Evolutionary conservation across 176 grass and related monocot species (phyloP), one percentile per base, ranked within the genome.

Genomic region (Rhynchospora breviuscula): DNA sequence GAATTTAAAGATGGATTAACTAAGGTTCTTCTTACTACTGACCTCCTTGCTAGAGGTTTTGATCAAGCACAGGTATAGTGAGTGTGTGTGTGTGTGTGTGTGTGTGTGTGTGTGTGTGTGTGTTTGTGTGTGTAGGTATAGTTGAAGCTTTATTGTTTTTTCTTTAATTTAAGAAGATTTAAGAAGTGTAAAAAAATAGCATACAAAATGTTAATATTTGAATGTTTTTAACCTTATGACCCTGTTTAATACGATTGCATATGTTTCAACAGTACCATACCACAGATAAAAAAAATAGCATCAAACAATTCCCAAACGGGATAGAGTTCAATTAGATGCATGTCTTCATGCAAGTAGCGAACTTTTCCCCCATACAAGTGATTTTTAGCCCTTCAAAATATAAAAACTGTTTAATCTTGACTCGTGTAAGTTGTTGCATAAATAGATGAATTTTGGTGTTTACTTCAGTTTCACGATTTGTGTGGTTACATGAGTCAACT

Each of bases 1-100:
- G 96, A 99, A 93, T 99, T 99, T 63, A 95, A 95, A 87, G 93
- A 90, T 86, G 93, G 96, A 31, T 90, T 88, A 15, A 99, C 93
- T 47, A 93, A 91, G 83, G 93, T 99, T 81, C 96, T 99, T 74
- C 93, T 95, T 86, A 93, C 93, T 56, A 99, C 93, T 26, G 96
- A 93, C 71, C 89, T 99, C 58, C 89, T 99, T 48, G 96, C 96
- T 88, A 85, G 93, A 49, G 93, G 96, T 84, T 99, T 99, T 87
- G 96, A 95, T 88, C 96, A 95, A 91, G 89, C 90, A 73, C 96
- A 95, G 96, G 96, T 99, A 93, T 59, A 66, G 21, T 43, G 57
- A 19, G 26, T 45, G 25, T 11, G 52, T 26, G 48, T 57, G 15
- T 31, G 48, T 40, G n/a, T n/a, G 23, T 18, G 49, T 72, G 23